Base-by-base conservation (phyloP, 1,284 basidiomycete species). In the Amylostereum areolatum region DNA sequence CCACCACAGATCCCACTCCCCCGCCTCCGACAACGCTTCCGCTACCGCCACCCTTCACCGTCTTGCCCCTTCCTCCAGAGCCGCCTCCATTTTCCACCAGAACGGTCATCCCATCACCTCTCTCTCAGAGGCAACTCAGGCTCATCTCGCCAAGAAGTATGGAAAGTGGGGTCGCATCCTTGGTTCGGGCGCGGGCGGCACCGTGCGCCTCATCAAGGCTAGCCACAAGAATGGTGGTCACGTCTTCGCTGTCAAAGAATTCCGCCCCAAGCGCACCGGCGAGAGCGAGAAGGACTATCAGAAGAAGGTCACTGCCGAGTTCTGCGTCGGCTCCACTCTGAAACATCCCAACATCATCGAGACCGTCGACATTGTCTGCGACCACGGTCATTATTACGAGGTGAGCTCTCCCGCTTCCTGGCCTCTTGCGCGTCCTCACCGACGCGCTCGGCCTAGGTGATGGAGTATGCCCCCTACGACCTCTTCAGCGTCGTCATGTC, bases 401-500 rank as follows among this genome's bases (percentile, higher is more conserved):
- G 94, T 93, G 56, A 59, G 74, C 66, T 8, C 37, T 24, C 39
- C 49, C 27, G 28, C 33, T 28, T n/a, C 31, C 39, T 39, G 47
- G 34, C 33, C 24, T 41, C 32, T 27, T 25, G 28, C 31, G 24
- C 25, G 10, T 37, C 51, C 42, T 36, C 50, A 47, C 48, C 51
- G 42, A 53, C 51, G 51, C 58, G 43, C 43, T 50, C 46, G 43
- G 49, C 53, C 36, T 54, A 95, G 92, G 88, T 96, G 68, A 99
- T 99, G 97, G 95, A 99, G 70, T 99, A 97, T 62, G 97, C 97
- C 1, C 96, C 97, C 11, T 97, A 88, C 66, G 97, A 99, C 70
- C 83, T 99, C 47, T 99, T 99, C 74, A 92, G 89, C 50, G 94
- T 99, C 61, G 97, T 99, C 74, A 99, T 99, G 97, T 96, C 95